Percentiles rank a stretch among this genome's conserved stretches.
phyloP scores from a whole-genome alignment of 148 eudicot species.

The Chenopodium formosanum region DNA sequence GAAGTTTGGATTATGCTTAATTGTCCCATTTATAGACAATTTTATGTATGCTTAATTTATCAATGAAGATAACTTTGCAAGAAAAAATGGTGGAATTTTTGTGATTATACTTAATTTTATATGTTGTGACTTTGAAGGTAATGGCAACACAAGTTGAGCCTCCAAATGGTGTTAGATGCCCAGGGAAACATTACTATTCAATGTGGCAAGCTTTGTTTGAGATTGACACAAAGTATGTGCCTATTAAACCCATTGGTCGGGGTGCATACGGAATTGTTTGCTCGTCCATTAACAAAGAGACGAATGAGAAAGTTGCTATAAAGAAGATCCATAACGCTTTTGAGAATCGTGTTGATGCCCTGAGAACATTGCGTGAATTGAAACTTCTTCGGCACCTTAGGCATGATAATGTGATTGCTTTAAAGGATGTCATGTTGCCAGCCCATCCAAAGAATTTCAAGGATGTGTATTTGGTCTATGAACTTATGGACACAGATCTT shows the following conservation, averaged over 20 bases:
- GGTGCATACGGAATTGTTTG: slow-evolving; percentile 72
- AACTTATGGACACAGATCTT: slow-evolving; percentile 73
- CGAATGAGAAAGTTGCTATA: slow-evolving; percentile 66
- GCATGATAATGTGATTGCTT: slow-evolving; percentile 61
- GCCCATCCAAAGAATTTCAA: slow-evolving; percentile 50
- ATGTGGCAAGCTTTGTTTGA: slow-evolving; percentile 72
- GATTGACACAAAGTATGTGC: slow-evolving; percentile 65
- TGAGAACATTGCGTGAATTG: slow-evolving; percentile 68
- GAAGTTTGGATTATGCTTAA: background rate
- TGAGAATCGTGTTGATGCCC: slow-evolving; percentile 63
- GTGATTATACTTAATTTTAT: background rate
- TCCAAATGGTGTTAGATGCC: slow-evolving; percentile 48
- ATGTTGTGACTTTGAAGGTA: slow-evolving; percentile 25
- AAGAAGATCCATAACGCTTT: slow-evolving; percentile 63
- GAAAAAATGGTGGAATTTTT: background rate
- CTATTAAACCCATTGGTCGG: slow-evolving; percentile 63
- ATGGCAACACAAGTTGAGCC: slow-evolving; percentile 72
- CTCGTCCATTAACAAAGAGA: slow-evolving; percentile 58
- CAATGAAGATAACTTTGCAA: background rate
- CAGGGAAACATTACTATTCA: slow-evolving; percentile 62
- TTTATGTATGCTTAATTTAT: background rate
- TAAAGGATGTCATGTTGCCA: slow-evolving; percentile 73
- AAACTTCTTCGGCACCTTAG: slow-evolving; percentile 61
- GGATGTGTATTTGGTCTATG: slow-evolving; percentile 69
- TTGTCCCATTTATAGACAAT: background rate